Percentiles rank a stretch among this genome's conserved stretches.
Evolutionary conservation across 306 rosid genomes (phyloP).

Genomic region (Dryas octopetala): DNA sequence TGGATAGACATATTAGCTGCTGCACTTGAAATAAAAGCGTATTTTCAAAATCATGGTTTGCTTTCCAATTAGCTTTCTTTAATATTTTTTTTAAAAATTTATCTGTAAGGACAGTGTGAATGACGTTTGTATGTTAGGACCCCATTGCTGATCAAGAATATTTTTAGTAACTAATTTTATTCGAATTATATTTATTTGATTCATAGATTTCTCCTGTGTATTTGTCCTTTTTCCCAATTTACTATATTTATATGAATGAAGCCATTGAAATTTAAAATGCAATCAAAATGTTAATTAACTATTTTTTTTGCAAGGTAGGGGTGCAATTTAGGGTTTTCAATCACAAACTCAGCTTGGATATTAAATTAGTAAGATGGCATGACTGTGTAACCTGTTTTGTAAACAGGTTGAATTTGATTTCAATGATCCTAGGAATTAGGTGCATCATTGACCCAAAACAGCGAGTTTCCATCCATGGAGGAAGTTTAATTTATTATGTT

Average conservation of each 20-base stretch:
- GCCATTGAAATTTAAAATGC: neutral
- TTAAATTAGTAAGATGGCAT: neutral
- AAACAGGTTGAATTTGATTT: too few species aligned
- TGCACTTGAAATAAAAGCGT: too few species aligned
- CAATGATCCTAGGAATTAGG: neutral
- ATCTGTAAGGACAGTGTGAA: too few species aligned
- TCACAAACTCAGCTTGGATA: neutral
- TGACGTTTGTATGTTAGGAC: too few species aligned
- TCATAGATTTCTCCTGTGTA: too few species aligned
- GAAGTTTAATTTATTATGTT: too few species aligned
- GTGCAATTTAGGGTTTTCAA: neutral
- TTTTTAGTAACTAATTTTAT: too few species aligned
- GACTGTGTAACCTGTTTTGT: neutral
- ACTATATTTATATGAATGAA: neutral
- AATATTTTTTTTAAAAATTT: too few species aligned
- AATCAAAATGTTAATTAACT: neutral
- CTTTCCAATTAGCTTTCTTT: too few species aligned
- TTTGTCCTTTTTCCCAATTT: neutral
- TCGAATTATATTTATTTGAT: neutral
- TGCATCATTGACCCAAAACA: neutral
- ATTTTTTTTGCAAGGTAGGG: neutral
- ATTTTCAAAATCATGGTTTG: too few species aligned
- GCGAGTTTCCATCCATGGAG: neutral
- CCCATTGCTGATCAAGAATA: too few species aligned
- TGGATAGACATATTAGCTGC: too few species aligned